A percentile compares a stretch with the other conserved stretches of the same genome.
Conservation (phyloP, 352 stramenopile species). For the Blastocystis hominis region DNA sequence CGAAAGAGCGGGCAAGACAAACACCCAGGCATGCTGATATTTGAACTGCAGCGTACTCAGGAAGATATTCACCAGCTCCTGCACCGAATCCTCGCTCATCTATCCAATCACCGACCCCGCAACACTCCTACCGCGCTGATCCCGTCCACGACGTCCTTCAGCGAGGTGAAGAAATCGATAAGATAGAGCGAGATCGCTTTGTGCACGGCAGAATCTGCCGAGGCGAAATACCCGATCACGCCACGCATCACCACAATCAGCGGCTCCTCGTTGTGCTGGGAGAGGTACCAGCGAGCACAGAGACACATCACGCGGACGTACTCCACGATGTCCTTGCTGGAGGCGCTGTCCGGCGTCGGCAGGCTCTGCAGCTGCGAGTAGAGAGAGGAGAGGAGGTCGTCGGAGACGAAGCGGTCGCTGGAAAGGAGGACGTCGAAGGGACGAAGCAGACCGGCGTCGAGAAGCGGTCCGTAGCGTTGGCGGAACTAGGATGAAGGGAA, state of each 20-base stretch:
- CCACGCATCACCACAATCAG: neutral
- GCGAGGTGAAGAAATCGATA: neutral
- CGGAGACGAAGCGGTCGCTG: neutral
- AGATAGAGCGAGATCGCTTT: constrained; percentile 23
- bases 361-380: neutral
- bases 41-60: constrained; percentile 20
- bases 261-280: neutral
- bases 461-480: neutral
- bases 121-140: neutral
- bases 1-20: neutral
- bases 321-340: neutral
- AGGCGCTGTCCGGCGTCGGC: neutral
- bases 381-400: neutral
- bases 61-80: neutral
- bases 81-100: neutral
- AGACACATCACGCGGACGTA: neutral
- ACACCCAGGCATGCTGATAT: constrained; percentile 24
- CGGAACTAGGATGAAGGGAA: neutral
- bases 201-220: neutral
- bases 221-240: neutral
- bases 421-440: neutral
- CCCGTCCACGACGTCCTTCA: neutral
- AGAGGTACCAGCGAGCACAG: neutral
- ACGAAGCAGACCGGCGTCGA: neutral
- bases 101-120: neutral